These are phyloP conservation scores for Fusarium burgessii DNA, from an alignment of 2,329 filamentous ascomycete species.

Conservation along the genomic window DNA sequence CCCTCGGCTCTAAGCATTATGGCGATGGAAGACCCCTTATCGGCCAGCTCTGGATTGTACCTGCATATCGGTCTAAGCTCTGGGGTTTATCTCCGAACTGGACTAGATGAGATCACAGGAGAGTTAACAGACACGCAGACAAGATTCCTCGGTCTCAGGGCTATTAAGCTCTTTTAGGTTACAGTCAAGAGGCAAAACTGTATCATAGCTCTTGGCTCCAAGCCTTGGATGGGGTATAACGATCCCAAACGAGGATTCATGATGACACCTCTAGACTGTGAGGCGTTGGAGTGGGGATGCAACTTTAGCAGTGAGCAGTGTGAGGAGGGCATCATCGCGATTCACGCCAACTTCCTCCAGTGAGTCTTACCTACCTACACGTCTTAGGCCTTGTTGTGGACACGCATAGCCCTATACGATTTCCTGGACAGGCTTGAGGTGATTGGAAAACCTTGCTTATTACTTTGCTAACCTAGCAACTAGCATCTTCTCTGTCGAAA, in stretches of 20 bases:
- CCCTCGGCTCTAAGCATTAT: conserved; percentile 92
- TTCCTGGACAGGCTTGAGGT: no score
- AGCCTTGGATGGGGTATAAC: conserved; percentile 94
- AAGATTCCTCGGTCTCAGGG: conserved; percentile 91
- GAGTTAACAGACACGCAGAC: conserved; percentile 94
- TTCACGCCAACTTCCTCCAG: conserved; percentile 56
- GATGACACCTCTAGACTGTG: conserved; percentile 90
- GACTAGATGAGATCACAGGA: conserved; percentile 93
- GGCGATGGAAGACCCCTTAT: conserved; percentile 92
- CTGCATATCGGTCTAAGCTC: conserved; percentile 96
- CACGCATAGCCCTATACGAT: no score
- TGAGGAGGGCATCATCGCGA: conserved; percentile 91
- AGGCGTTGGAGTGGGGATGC: conserved; percentile 90
- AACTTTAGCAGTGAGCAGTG: conserved; percentile 97
- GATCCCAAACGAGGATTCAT: conserved; percentile 89
- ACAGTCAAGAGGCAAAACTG: conserved; percentile 85
- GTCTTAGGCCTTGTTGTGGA: no score
- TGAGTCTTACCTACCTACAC: no score
- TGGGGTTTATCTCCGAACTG: conserved; percentile 93
- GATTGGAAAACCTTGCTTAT: no score
- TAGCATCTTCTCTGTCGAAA: conserved; percentile 75
- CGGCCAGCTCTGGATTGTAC: conserved; percentile 89
- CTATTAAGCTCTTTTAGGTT: conserved; percentile 89
- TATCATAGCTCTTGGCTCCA: conserved; percentile 88
- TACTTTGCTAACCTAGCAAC: conserved; percentile 32